These are phyloP conservation scores for Cicer arietinum DNA, from an alignment of 306 rosid genomes.

Conservation along the genomic window DNA sequence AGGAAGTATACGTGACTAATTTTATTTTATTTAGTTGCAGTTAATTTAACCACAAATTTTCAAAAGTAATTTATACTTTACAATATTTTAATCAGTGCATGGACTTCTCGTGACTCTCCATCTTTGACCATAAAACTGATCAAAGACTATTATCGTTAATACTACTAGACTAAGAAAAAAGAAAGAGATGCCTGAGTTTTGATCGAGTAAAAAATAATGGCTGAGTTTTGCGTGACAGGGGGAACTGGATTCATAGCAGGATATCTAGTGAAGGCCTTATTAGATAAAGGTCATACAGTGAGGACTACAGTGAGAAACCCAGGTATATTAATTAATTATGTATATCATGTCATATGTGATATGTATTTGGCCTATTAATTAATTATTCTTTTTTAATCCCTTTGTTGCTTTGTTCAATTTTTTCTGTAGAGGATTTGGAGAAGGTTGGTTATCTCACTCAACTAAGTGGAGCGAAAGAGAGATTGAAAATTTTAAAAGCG, in stretches of 20 bases:
- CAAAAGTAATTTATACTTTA: no score
- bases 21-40: no score
- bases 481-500: slow-evolving; percentile 69
- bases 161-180: neutral
- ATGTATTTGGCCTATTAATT: neutral
- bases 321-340: slow-evolving; percentile 40
- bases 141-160: no score
- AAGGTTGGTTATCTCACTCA: slow-evolving; percentile 68
- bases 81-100: no score
- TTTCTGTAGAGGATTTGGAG: slow-evolving; percentile 51
- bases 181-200: neutral
- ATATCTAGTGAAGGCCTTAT: slow-evolving; percentile 66
- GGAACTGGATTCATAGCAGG: slow-evolving; percentile 84
- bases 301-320: slow-evolving; percentile 79
- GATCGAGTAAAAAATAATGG: slow-evolving; percentile 46
- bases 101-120: no score
- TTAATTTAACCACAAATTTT: no score
- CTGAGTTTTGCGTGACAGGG: slow-evolving; percentile 78
- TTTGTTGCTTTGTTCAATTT: neutral
- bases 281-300: slow-evolving; percentile 71
- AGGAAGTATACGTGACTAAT: no score
- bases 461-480: slow-evolving; percentile 67
- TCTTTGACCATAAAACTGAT: no score
- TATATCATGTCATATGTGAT: no score
- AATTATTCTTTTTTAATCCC: neutral